Conservation (phyloP, 1,139 yeast species). For the Yamadazyma jaroonii region DNA sequence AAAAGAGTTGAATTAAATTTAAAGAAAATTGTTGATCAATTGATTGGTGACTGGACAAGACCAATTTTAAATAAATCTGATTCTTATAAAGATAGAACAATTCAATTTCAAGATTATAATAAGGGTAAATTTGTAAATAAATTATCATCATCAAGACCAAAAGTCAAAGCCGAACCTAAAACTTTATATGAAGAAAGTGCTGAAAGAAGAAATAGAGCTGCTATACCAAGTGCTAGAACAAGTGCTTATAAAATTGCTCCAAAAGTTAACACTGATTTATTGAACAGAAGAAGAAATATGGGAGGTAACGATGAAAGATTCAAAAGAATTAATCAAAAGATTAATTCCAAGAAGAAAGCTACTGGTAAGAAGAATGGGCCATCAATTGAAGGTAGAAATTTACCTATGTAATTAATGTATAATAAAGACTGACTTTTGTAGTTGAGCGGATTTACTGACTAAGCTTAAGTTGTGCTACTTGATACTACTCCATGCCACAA, state of each 20-base stretch:
- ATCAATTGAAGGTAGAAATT: slow-evolving; percentile 74
- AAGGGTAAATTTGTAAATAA: slow-evolving; percentile 52
- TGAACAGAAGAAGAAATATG: slow-evolving; percentile 37
- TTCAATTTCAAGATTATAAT: slow-evolving; percentile 70
- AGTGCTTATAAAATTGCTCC: slow-evolving; percentile 93
- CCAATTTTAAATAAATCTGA: slow-evolving; percentile 96
- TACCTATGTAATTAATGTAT: slow-evolving; percentile 33
- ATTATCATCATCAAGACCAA: slow-evolving; percentile 35
- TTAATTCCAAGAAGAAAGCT: slow-evolving; percentile 44
- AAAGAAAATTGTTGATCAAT: slow-evolving; percentile 83
- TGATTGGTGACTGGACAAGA: slow-evolving; percentile 97
- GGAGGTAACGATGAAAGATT: slow-evolving; percentile 74
- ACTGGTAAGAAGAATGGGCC: slow-evolving; percentile 64
- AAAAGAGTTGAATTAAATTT: slow-evolving; percentile 84
- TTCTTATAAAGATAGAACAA: slow-evolving; percentile 84
- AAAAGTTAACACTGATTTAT: slow-evolving; percentile 52
- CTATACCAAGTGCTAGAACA: slow-evolving; percentile 86
- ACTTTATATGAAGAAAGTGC: slow-evolving; percentile 86
- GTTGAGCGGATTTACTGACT: too few species aligned
- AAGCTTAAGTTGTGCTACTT: too few species aligned
- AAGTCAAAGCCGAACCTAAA: slow-evolving; percentile 40
- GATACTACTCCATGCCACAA: too few species aligned
- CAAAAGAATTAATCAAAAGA: slow-evolving; percentile 63
- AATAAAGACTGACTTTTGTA: too few species aligned
- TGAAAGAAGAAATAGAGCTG: slow-evolving; percentile 90